Evolutionary conservation across 495 filamentous ascomycete species (phyloP).

Genomic region (Sphaerosporella brunnea): DNA sequence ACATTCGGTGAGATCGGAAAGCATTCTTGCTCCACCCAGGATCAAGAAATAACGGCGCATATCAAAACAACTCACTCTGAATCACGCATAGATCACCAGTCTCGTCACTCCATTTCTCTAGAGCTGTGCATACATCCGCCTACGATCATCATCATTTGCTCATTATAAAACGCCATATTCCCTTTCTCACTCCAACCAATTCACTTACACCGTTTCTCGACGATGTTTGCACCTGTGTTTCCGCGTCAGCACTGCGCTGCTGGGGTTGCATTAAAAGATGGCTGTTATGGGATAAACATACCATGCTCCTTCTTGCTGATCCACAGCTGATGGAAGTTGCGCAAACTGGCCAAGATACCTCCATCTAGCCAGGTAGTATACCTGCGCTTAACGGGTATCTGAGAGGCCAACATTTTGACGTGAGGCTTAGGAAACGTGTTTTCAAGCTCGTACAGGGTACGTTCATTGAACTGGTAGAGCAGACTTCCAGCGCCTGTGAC

Average conservation of each 20-base stretch:
- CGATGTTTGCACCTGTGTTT: constrained; percentile 35
- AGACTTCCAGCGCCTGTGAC: constrained; percentile 75
- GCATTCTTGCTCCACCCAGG: too few species aligned
- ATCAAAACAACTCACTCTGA: too few species aligned
- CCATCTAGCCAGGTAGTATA: constrained; percentile 94
- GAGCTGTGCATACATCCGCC: too few species aligned
- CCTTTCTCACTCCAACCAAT: too few species aligned
- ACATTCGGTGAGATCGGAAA: too few species aligned
- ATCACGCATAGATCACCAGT: too few species aligned
- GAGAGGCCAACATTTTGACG: constrained; percentile 68
- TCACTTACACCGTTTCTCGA: constrained; percentile 70
- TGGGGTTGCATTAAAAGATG: too few species aligned
- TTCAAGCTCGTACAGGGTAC: constrained; percentile 65
- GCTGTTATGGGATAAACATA: neutral
- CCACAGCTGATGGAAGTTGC: constrained; percentile 99
- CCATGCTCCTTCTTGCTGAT: constrained; percentile 71
- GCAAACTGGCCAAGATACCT: constrained; percentile 85
- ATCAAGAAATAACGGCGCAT: too few species aligned
- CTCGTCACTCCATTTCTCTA: too few species aligned
- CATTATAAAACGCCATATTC: too few species aligned
- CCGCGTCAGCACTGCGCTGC: too few species aligned
- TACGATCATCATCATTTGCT: too few species aligned
- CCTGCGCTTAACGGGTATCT: constrained; percentile 67
- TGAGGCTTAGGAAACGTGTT: constrained; percentile 59
- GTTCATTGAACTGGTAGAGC: constrained; percentile 75